These are phyloP conservation scores for Cercospora sp. DNA, from an alignment of 2,329 filamentous ascomycete genomes.

Conservation along the genomic window DNA sequence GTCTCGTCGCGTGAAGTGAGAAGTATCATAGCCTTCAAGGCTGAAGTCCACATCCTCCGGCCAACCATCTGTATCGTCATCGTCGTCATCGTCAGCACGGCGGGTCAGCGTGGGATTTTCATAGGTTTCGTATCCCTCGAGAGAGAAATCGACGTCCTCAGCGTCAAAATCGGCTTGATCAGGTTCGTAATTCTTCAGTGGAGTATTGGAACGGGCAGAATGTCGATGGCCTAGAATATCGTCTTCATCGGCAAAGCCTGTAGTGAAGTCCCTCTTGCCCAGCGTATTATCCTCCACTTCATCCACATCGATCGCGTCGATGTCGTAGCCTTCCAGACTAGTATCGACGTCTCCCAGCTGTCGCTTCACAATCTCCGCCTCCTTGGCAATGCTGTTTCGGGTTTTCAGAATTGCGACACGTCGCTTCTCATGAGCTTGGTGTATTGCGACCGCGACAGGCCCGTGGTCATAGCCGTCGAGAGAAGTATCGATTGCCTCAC, in stretches of 20 bases:
- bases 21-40: neutral
- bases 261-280: neutral
- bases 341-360: constrained; percentile 14
- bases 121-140: constrained; percentile 14
- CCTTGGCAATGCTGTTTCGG: neutral
- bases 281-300: neutral
- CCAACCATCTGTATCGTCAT: neutral
- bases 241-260: neutral
- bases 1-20: neutral
- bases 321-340: constrained; percentile 16
- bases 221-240: neutral
- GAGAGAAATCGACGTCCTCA: constrained; percentile 3
- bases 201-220: constrained; percentile 1
- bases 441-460: neutral
- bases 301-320: constrained; percentile 4
- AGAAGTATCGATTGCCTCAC: constrained; percentile 10
- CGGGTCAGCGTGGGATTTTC: neutral
- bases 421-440: neutral
- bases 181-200: constrained; percentile 6
- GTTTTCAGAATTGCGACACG: neutral
- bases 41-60: neutral
- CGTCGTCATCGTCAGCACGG: neutral
- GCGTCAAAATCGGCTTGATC: constrained; percentile 7
- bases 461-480: constrained; percentile 19
- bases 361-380: constrained; percentile 5